Evolutionary conservation across 192 early-diverging fungal species (phyloP).

Genomic region (Phlyctochytrium planicorne): DNA sequence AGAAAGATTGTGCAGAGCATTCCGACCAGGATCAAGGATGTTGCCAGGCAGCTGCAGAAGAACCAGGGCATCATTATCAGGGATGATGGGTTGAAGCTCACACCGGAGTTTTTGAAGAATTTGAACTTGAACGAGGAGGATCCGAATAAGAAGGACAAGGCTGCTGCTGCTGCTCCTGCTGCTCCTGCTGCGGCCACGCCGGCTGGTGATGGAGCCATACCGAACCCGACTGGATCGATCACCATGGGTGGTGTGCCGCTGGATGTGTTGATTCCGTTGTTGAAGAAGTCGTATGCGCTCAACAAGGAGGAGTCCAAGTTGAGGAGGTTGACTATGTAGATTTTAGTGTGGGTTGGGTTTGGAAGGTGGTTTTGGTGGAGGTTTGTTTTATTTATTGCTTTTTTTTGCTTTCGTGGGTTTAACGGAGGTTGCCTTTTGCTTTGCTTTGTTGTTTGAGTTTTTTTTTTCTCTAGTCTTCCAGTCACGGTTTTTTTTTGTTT

Average conservation of each 20-base stretch:
- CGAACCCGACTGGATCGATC: conserved; percentile 32
- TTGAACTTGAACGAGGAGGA: conserved; percentile 30
- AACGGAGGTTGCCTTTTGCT: background rate
- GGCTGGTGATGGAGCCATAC: conserved; percentile 10
- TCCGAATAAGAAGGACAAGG: conserved; percentile 13
- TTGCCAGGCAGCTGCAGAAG: conserved; percentile 41
- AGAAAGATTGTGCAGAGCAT: conserved; percentile 41
- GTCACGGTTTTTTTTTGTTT: too few species aligned
- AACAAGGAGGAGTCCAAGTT: conserved; percentile 22
- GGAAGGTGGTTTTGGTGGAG: background rate
- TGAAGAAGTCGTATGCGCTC: conserved; percentile 36
- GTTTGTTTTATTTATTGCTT: background rate
- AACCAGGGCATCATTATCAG: conserved; percentile 50
- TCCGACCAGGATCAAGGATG: conserved; percentile 44
- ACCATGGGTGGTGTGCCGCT: conserved; percentile 46
- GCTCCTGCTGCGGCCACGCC: background rate
- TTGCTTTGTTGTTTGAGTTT: background rate
- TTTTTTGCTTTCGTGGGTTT: background rate
- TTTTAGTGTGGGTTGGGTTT: background rate
- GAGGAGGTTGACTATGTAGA: conserved; percentile 21
- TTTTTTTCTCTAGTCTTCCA: too few species aligned
- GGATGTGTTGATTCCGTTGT: conserved; percentile 41
- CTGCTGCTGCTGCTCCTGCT: background rate
- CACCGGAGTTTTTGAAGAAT: conserved; percentile 49
- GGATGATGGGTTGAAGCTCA: conserved; percentile 47